Percentiles rank a stretch among this genome's conserved stretches.
Conservation (phyloP, 257 asterid genomes). For the Ilex aquifolium region DNA sequence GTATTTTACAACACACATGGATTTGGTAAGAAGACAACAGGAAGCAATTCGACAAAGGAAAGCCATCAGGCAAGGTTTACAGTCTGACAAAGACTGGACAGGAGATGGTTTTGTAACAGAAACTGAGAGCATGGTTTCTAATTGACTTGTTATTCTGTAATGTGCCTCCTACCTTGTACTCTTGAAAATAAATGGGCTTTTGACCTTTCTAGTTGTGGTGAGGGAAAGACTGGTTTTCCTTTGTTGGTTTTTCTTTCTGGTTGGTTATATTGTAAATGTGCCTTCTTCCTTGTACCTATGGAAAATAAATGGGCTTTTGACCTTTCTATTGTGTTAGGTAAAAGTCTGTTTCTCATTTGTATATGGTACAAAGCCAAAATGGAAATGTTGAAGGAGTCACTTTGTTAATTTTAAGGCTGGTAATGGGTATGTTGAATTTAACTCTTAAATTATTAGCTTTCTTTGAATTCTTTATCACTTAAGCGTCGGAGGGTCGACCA, state of each 20-base stretch:
- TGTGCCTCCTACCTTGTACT: background rate
- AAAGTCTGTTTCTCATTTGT: too few relatives aligned
- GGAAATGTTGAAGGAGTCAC: constrained; percentile 15
- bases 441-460: too few relatives aligned
- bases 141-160: constrained; percentile 21
- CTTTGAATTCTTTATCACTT: too few relatives aligned
- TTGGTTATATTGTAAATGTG: too few relatives aligned
- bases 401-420: background rate
- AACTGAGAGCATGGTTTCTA: constrained; percentile 91
- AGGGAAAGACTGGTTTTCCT: constrained; percentile 86
- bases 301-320: too few relatives aligned
- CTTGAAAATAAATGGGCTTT: too few relatives aligned
- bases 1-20: constrained; percentile 68
- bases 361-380: too few relatives aligned
- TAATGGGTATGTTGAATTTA: too few relatives aligned
- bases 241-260: constrained; percentile 16
- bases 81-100: constrained; percentile 94
- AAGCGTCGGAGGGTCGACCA: too few relatives aligned
- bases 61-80: constrained; percentile 69
- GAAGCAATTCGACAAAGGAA: constrained; percentile 65
- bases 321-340: too few relatives aligned
- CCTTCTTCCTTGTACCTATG: too few relatives aligned
- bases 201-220: constrained; percentile 18
- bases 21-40: constrained; percentile 61
- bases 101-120: constrained; percentile 88